Base-by-base conservation (phyloP, 2,329 filamentous ascomycete genomes). In the Gaeumannomyces sp. region DNA sequence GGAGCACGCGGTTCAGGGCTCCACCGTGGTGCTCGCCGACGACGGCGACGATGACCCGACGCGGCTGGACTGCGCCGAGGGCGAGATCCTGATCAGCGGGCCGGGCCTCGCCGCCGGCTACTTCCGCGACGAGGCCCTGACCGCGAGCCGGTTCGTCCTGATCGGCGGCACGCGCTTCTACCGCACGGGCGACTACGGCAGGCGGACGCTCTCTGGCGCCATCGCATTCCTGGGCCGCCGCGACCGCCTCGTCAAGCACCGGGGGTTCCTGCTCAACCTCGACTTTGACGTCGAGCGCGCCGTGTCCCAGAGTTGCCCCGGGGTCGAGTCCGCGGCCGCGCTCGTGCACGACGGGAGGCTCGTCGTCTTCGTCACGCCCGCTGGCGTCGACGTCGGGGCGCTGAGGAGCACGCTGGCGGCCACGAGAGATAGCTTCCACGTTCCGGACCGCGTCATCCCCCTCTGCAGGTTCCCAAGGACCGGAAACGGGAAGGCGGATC, bases 231-330 rank as follows among this genome's bases (percentile, higher is more conserved):
- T 65, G 16, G 74, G 73, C n/a, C 68, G 74, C 16, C 64, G 62
- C 59, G 74, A 76, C 59, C 63, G 66, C 16, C 25, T 73, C 28
- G 71, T 73, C n/a, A 76, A 76, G 65, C 73, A 75, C 60, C 68
- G 74, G 0, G 74, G 74, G 0, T 76, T 75, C 64, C 64, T 77
- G n/a, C 69, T 76, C 53, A 76, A 76, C 62, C 66, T 77, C 2
- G 74, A 76, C 27, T 63, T 65, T 0, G 72, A 76, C 11, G 74
- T 77, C 25, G 68, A 70, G 33, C 67, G 73, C 13, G 69, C 68
- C 16, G 38, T 76, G 25, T 28, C 57, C n/a, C n/a, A 5, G 60
- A 5, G n/a, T 22, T 64, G 19, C 57, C 63, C 28, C 29, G 50
- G 61, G 14, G 68, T 72, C 35, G 33, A 66, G 13, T 38, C 65